Conservation (phyloP, 2,329 filamentous ascomycete genomes). For the Penicillium nordicum region DNA sequence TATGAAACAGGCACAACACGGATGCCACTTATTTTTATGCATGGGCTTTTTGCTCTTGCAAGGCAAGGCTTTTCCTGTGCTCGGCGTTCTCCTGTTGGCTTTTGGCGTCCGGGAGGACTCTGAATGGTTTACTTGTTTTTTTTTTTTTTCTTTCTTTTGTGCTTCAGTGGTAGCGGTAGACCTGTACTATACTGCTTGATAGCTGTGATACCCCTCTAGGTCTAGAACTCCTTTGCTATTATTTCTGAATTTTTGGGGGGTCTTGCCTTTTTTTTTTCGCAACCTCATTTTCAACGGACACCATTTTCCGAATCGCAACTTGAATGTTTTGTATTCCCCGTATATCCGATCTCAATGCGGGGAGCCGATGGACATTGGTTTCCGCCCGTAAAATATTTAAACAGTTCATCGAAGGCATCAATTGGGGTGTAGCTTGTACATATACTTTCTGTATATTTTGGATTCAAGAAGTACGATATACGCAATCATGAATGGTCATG, state of each 20-base stretch:
- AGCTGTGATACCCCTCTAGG: constrained; percentile 25
- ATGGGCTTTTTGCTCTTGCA: constrained; percentile 5
- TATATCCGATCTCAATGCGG: constrained; percentile 6
- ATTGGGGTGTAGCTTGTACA: background rate
- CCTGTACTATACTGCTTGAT: constrained; percentile 27
- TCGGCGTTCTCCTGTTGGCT: constrained; percentile 1
- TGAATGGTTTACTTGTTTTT: background rate
- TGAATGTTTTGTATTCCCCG: background rate
- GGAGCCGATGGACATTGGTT: constrained; percentile 19
- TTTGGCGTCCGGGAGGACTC: constrained; percentile 7
- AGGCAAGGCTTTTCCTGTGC: background rate
- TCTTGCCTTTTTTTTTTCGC: background rate
- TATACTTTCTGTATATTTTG: background rate
- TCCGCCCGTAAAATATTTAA: constrained; percentile 15
- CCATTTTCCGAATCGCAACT: constrained; percentile 7
- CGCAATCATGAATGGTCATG: constrained; percentile 6
- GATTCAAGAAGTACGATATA: background rate
- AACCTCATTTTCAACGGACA: constrained; percentile 7
- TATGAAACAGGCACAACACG: background rate
- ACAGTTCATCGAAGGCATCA: background rate
- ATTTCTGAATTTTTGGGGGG: background rate
- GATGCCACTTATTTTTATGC: constrained; percentile 5
- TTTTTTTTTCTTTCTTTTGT: background rate
- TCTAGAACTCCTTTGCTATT: constrained; percentile 16
- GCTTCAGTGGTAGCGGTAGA: constrained; percentile 23